A percentile compares a stretch with the other conserved stretches of the same genome.
These are phyloP conservation scores for Centella asiatica DNA, from an alignment of 129 eudicot species.

Conservation along the genomic window DNA sequence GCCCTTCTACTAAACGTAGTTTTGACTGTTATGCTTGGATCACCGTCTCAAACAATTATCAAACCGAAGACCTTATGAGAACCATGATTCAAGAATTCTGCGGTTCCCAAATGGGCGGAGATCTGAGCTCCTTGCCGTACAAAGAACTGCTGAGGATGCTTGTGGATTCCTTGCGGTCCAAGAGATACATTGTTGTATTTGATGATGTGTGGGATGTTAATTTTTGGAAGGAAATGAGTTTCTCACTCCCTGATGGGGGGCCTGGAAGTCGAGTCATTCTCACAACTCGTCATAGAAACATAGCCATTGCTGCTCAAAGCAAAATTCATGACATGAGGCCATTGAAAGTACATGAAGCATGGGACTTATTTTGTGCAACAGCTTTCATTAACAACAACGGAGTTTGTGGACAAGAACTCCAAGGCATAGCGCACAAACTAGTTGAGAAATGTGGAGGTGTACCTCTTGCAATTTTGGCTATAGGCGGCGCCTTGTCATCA, in stretches of 20 bases:
- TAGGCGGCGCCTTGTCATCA: slow-evolving; percentile 1
- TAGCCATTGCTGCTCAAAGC: neutral
- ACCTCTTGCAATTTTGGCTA: slow-evolving; percentile 2
- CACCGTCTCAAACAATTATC: slow-evolving; percentile 12
- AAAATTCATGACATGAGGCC: neutral
- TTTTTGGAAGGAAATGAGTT: neutral
- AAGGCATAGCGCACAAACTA: neutral
- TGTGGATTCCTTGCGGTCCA: neutral
- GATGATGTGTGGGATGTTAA: slow-evolving; percentile 18
- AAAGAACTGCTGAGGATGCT: neutral
- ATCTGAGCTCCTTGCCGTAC: neutral
- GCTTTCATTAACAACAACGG: neutral
- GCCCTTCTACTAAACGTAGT: neutral
- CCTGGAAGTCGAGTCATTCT: slow-evolving; percentile 15
- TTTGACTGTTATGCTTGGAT: slow-evolving; percentile 18
- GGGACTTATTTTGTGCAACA: neutral
- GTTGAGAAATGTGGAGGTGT: neutral
- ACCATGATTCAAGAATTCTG: neutral
- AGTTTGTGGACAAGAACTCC: neutral
- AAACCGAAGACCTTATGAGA: neutral
- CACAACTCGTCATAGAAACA: neutral
- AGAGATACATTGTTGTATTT: slow-evolving; percentile 14
- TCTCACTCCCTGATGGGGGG: slow-evolving; percentile 4
- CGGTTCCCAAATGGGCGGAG: neutral
- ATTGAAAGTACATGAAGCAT: neutral